These are phyloP conservation scores for Suhomyces anneliseae DNA, from an alignment of 1,139 yeast genomes.

Conservation along the genomic window DNA sequence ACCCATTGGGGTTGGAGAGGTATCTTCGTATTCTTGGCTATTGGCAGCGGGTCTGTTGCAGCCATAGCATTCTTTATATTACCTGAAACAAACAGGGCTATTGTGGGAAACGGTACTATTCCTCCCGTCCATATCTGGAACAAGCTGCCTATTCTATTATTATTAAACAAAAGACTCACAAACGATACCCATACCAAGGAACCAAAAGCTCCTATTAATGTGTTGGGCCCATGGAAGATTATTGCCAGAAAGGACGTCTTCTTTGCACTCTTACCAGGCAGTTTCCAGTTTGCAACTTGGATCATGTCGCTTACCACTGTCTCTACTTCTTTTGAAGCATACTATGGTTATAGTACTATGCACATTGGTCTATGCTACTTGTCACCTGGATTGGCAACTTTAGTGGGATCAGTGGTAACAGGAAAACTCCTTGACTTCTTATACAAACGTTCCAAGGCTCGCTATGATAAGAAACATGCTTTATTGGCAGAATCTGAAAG, in stretches of 20 bases:
- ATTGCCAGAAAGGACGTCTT: constrained; percentile 31
- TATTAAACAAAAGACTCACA: constrained; percentile 18
- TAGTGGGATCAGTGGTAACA: constrained; percentile 48
- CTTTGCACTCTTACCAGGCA: constrained; percentile 47
- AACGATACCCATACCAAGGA: constrained; percentile 6
- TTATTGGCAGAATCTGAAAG: constrained; percentile 32
- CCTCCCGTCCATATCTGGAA: constrained; percentile 42
- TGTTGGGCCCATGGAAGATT: constrained; percentile 49
- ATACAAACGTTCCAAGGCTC: constrained; percentile 32
- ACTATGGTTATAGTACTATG: constrained; percentile 51
- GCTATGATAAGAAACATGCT: constrained; percentile 45
- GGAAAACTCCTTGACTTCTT: constrained; percentile 50
- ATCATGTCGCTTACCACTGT: constrained; percentile 66
- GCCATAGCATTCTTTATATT: constrained; percentile 40
- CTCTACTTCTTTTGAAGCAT: constrained; percentile 50
- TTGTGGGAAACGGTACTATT: constrained; percentile 68
- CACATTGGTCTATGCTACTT: constrained; percentile 64
- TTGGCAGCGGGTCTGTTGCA: constrained; percentile 51
- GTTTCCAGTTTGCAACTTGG: constrained; percentile 67
- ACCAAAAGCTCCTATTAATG: constrained; percentile 22
- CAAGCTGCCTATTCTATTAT: constrained; percentile 41
- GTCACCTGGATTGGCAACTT: constrained; percentile 60
- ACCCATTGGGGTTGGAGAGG: constrained; percentile 69
- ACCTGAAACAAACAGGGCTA: constrained; percentile 71
- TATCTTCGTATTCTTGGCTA: constrained; percentile 71